phyloP scores from a whole-genome alignment of 2,329 filamentous ascomycete genomes.

The Sclerotinia borealis region DNA sequence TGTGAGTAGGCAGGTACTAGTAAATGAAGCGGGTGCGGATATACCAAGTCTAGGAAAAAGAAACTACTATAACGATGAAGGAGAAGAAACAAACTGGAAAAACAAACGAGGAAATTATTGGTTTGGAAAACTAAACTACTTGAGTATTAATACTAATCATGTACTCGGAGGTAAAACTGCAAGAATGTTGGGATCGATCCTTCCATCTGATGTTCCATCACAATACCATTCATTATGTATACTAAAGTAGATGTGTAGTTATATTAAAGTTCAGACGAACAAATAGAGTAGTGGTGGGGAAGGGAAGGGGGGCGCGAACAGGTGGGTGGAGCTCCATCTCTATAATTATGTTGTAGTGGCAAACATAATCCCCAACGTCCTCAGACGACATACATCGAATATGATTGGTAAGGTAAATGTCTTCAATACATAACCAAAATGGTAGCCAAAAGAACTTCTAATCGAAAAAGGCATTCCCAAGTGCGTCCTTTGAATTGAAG shows the following conservation, averaged over 20 bases:
- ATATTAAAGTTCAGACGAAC: neutral
- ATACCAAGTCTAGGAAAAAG: neutral
- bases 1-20: too few species aligned
- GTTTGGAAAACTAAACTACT: neutral
- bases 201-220: too few species aligned
- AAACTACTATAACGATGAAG: neutral
- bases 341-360: neutral
- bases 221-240: too few species aligned
- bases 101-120: neutral
- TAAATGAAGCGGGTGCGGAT: neutral
- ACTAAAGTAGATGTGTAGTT: too few species aligned
- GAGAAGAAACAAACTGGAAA: neutral
- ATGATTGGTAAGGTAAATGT: neutral
- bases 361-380: neutral
- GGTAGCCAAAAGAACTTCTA: neutral
- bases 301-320: neutral
- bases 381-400: neutral
- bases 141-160: too few species aligned
- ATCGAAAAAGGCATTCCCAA: neutral
- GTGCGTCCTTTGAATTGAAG: neutral
- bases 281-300: neutral
- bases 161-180: too few species aligned
- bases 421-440: neutral
- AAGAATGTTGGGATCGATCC: neutral
- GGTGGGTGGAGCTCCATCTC: neutral